phyloP scores from a whole-genome alignment of 169 alveolate genomes.

The Plasmodium gonderi region DNA sequence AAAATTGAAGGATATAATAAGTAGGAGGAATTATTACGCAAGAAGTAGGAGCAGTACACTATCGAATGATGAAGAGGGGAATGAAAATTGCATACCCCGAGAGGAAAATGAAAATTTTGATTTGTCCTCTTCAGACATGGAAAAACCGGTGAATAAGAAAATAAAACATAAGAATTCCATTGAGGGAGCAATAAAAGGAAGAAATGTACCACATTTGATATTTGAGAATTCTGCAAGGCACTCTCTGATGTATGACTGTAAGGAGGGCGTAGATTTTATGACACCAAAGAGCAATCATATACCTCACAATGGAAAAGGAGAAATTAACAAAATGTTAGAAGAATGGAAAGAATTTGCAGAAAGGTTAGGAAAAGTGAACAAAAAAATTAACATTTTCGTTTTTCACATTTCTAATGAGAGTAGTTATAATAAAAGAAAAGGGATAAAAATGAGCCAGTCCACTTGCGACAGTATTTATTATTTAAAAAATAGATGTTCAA shows the following conservation, averaged over 20 bases:
- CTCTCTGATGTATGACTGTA: background rate
- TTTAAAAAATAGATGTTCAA: constrained; percentile 61
- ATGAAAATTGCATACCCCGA: background rate
- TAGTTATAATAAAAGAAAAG: background rate
- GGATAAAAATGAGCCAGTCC: background rate
- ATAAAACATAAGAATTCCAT: background rate
- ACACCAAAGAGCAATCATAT: background rate
- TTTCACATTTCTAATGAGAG: constrained; percentile 35
- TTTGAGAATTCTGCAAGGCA: constrained; percentile 26
- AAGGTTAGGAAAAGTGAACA: constrained; percentile 34
- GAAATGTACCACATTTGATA: constrained; percentile 3
- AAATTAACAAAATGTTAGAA: constrained; percentile 19
- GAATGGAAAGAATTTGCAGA: constrained; percentile 42
- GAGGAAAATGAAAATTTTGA: background rate
- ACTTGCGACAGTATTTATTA: constrained; percentile 22
- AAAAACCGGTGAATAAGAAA: background rate
- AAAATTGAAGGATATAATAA: constrained; percentile 39
- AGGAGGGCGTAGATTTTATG: background rate
- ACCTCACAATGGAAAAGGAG: background rate
- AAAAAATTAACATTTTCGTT: constrained; percentile 25
- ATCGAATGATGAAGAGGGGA: constrained; percentile 9
- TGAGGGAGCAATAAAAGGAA: background rate
- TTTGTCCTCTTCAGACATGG: background rate
- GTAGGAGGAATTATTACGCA: background rate
- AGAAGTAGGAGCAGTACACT: constrained; percentile 39